Evolutionary conservation across 192 early-diverging fungal species (phyloP), one percentile per base, ranked within the genome.

Genomic region (Linnemannia exigua): DNA sequence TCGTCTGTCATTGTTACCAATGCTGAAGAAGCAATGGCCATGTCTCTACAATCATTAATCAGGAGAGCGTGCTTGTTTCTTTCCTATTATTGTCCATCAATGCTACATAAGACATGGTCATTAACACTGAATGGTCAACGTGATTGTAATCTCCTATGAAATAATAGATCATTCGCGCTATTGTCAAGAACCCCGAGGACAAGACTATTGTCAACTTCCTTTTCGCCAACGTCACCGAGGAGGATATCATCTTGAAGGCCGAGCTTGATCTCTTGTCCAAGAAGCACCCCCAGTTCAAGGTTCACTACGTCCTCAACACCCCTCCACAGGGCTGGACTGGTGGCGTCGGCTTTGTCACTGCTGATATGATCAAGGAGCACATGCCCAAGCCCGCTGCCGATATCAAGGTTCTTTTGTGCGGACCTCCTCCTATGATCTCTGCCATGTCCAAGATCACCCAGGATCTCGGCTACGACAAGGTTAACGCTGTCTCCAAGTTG

Each of bases 321-420:
- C 90, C 97, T 69, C 95, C 95, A 17, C 89, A 80, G 25, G 92
- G 86, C 22, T 99, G 98, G 98, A 94, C 88, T 52, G 96, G 96
- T 67, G 94, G 94, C 36, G 89, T 92, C 19, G 98, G 98, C 5
- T 98, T 97, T 89, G 94, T 99, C 8, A 95, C 93, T 79, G 92
- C 94, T 73, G 95, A 96, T 22, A 94, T 98, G 85, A 94, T 99
- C 80, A 82, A 90, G 28, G 75, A 95, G 79, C 82, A 91, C 82
- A 90, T 92, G 76, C 96, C 97, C 22, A 87, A 81, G 19, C 95
- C 96, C 22, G 94, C 96, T 31, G 71, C 90, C 46, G 94, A 96
- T 79, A 90, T 95, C 89, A 98, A 98, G 92, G 89, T 99, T 52
- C 90, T 99, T 41, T 83, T 99, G 22, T 98, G 98, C 87, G 98